Evolutionary conservation across 2,329 filamentous ascomycete genomes (phyloP).

Genomic region (Sclerotinia minor): DNA sequence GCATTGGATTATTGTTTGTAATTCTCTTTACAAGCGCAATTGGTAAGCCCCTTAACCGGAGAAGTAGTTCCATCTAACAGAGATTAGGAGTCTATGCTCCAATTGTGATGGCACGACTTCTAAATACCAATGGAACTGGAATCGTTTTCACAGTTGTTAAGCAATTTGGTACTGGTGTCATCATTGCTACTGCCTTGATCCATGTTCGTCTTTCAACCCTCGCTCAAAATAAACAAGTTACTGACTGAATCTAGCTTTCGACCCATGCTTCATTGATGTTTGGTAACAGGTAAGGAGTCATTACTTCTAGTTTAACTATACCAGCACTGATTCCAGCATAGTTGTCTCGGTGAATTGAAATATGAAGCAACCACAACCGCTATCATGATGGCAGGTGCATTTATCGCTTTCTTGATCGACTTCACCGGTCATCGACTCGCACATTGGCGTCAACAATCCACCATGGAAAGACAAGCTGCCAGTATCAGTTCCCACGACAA

Average conservation of each 20-base stretch:
- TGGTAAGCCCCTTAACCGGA: background rate
- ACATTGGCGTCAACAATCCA: slow-evolving; percentile 50
- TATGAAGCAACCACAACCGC: slow-evolving; percentile 71
- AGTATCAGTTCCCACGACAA: background rate
- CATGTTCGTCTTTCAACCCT: slow-evolving; percentile 51
- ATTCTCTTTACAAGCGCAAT: slow-evolving; percentile 9
- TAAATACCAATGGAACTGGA: background rate
- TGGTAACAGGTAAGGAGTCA: background rate
- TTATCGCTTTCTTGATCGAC: slow-evolving; percentile 71
- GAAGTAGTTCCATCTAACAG: background rate
- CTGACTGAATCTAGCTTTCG: slow-evolving; percentile 55
- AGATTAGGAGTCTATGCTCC: background rate
- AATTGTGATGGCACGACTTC: background rate
- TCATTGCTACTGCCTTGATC: slow-evolving; percentile 70
- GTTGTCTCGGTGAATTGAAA: slow-evolving; percentile 61
- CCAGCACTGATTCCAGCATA: slow-evolving; percentile 14
- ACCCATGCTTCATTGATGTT: slow-evolving; percentile 76
- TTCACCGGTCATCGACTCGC: slow-evolving; percentile 64
- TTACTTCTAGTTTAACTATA: background rate
- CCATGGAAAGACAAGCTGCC: background rate
- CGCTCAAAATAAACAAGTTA: background rate
- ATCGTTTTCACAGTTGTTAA: slow-evolving; percentile 49
- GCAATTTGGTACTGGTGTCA: slow-evolving; percentile 72
- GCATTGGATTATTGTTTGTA: slow-evolving; percentile 6
- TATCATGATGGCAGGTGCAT: slow-evolving; percentile 72